Base-by-base conservation (phyloP, 441 rosid species). In the Hura crepitans region DNA sequence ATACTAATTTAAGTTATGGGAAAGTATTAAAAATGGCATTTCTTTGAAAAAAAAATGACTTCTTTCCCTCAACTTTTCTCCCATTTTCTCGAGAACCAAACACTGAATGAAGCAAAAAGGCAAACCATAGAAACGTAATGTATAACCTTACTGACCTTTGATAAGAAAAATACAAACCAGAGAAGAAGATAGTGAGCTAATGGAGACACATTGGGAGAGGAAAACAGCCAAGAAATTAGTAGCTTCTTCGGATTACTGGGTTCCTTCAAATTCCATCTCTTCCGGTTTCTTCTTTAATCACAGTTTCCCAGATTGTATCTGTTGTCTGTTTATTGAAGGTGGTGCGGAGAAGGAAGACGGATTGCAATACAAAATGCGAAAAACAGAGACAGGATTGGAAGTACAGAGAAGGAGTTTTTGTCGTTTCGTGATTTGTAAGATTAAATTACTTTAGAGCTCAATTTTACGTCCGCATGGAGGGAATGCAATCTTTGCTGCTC, bases 71-170 rank as follows among this genome's bases (percentile, higher is more conserved):
- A 74, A 42, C 13, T 3, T 31, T 27, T 43, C 57, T 23, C 20
- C 22, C 50, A 68, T 62, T 42, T 42, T 68, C 68, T 42, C 10
- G 18, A 35, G 20, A 67, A 42, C 1, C 68, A 59, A 61, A 45
- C 50, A 56, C 2, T 2, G 5, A 35, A 47, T 5, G 18, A 23
- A 47, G 23, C 9, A n/a, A 8, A 9, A 51, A 5, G 13, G 15
- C 47, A 3, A 71, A 25, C 12, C 46, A 42, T 11, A 42, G 46
- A 42, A 13, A 10, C 46, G 0, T 9, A 42, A 42, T 42, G 15
- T 6, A 57, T 3, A 47, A 57, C 27, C 9, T 10, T 5, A 47
- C 71, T 45, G 53, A 65, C 75, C 75, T 65, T 55, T 43, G 46
- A 43, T 31, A 55, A 5, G 22, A 14, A 33, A 0, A 27, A 50